Conservation (phyloP, 2,329 filamentous ascomycete species). For the Sporothrix sp. region DNA sequence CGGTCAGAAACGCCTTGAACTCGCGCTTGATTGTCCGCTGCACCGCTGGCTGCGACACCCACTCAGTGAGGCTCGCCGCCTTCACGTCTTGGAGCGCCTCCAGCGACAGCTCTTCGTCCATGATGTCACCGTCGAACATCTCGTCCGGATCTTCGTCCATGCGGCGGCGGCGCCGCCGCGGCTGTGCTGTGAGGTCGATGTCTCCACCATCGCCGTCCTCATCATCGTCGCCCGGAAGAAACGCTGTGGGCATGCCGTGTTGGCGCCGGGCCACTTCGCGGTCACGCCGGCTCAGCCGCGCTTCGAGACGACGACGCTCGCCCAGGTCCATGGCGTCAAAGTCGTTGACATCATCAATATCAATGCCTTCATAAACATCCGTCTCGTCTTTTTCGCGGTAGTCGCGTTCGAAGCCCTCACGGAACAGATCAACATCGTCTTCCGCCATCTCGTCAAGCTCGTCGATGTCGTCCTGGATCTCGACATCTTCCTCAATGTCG, state of each 20-base stretch:
- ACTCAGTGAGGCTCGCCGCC: conserved; percentile 84
- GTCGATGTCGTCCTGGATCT: conserved; percentile 62
- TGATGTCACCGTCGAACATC: conserved; percentile 83
- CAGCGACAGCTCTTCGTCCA: conserved; percentile 89
- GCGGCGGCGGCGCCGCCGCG: conserved; percentile 71
- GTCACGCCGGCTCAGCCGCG: conserved; percentile 63
- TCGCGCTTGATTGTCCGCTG: conserved; percentile 90
- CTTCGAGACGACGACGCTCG: conserved; percentile 59
- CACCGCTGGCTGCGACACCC: conserved; percentile 83
- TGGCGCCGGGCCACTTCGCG: conserved; percentile 58
- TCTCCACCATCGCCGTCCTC: conserved; percentile 83
- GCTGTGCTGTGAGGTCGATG: conserved; percentile 74
- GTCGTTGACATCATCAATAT: conserved; percentile 68
- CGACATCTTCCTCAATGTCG: conserved; percentile 60
- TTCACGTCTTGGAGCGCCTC: conserved; percentile 91
- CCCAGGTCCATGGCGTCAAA: conserved; percentile 61
- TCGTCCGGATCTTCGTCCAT: conserved; percentile 95
- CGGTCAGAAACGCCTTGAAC: conserved; percentile 94
- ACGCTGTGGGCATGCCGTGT: conserved; percentile 57
- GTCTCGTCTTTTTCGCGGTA: conserved; percentile 57
- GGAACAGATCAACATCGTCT: conserved; percentile 71
- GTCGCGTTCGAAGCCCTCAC: conserved; percentile 61
- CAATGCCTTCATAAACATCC: conserved; percentile 60
- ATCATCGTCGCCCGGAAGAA: conserved; percentile 72
- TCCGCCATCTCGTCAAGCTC: conserved; percentile 76